Percentiles rank a stretch among this genome's conserved stretches.
These are phyloP conservation scores for Tylopilus rubrobrunneus DNA, from an alignment of 768 basidiomycete genomes.

Conservation along the genomic window DNA sequence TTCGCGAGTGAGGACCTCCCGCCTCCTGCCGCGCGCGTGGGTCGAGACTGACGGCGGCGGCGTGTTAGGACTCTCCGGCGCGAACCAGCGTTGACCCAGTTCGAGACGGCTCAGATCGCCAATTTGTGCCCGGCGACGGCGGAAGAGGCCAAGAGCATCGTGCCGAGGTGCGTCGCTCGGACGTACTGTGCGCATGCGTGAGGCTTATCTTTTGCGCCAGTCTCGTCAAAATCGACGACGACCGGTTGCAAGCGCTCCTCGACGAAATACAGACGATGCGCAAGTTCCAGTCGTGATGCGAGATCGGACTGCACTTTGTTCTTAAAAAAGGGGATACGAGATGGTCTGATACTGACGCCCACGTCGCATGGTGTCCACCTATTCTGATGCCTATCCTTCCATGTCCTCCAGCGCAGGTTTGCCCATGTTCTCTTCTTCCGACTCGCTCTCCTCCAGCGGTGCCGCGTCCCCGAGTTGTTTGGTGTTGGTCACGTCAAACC, in stretches of 20 bases:
- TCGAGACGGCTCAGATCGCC: slow-evolving; percentile 90
- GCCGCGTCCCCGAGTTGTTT: slow-evolving; percentile 27
- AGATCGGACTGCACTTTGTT: not conserved
- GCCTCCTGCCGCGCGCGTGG: no score
- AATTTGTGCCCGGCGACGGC: slow-evolving; percentile 85
- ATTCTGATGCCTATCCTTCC: slow-evolving; percentile 36
- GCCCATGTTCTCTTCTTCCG: slow-evolving; percentile 40
- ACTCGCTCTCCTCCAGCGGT: slow-evolving; percentile 37
- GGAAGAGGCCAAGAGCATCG: slow-evolving; percentile 88
- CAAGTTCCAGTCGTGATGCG: no score
- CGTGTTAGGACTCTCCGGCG: slow-evolving; percentile 65
- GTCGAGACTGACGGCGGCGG: not conserved
- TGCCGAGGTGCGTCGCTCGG: slow-evolving; percentile 63
- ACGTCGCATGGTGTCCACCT: not conserved
- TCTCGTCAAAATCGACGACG: slow-evolving; percentile 85
- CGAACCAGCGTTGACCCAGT: slow-evolving; percentile 78
- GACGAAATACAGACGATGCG: slow-evolving; percentile 89
- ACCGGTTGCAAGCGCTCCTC: slow-evolving; percentile 73
- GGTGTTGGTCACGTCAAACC: slow-evolving; percentile 58
- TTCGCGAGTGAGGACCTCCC: slow-evolving; percentile 69
- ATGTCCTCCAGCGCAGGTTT: slow-evolving; percentile 47
- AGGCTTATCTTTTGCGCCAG: slow-evolving; percentile 33
- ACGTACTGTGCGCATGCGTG: no score
- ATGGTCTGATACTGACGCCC: no score
- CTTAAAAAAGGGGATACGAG: not conserved